Base-by-base conservation (phyloP, 345 rosid species). In the Moricandia moricandioides region DNA sequence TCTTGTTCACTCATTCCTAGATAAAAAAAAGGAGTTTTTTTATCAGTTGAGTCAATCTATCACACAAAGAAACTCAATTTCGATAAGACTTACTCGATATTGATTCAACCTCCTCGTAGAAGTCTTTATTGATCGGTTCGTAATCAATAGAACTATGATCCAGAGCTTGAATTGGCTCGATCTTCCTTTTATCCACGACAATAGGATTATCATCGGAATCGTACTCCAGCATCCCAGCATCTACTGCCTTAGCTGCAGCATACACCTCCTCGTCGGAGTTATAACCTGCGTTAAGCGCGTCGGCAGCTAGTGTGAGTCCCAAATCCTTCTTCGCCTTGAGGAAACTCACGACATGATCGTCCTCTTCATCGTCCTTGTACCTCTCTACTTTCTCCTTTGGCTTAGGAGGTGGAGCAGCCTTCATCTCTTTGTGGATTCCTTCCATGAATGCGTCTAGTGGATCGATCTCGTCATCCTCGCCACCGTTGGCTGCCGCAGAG, bases 361-460 rank as follows among this genome's bases (percentile, higher is more conserved):
- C 98, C 6, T 90, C 97, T 0, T 89, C 97, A 7, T 88, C 97
- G 37, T 89, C 96, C 78, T 74, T 83, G 74, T 86, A 94, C 85
- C 84, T 88, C 81, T 87, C 97, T 11, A 80, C 65, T 79, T 86
- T 94, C 81, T 86, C 89, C 82, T 88, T 87, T 12, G 86, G 78
- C 78, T 83, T 82, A 7, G 89, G 87, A 5, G 88, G 80, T n/a
- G 99, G 97, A 6, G 92, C 87, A 18, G 89, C 84, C 74, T 70
- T 86, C 97, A 94, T 76, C 80, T 94, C 97, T 84, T 94, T 87
- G 75, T 90, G 96, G 76, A 94, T 92, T 21, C 97, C 91, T 54
- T 85, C 96, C 99, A 94, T 94, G 78, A 92, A 94, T 14, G 97
- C 98, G 43, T 94, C 98, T n/a, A 94, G 83, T 52, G 98, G 97